phyloP scores from a whole-genome alignment of 805 yeast species.

The Millerozyma acaciae region DNA sequence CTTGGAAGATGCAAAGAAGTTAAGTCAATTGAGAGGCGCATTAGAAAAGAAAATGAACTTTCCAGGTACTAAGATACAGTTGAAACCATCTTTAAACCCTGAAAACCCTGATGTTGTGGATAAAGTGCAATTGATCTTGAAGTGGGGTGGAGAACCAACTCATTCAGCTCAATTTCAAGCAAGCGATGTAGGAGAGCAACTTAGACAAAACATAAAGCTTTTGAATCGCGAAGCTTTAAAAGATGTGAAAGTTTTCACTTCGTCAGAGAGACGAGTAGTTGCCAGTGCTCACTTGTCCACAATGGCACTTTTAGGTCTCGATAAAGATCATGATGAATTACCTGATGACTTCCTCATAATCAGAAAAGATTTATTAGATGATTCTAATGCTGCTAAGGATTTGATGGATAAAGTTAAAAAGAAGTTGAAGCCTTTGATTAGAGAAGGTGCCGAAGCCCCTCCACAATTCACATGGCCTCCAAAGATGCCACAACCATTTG shows the following conservation, averaged over 20 bases:
- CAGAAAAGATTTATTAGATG: slow-evolving; percentile 88
- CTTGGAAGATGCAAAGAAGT: slow-evolving; percentile 76
- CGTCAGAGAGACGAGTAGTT: slow-evolving; percentile 92
- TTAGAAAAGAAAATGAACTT: slow-evolving; percentile 82
- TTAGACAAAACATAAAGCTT: slow-evolving; percentile 85
- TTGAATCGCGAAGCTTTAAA: slow-evolving; percentile 80
- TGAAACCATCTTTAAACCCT: slow-evolving; percentile 76
- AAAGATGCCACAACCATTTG: slow-evolving; percentile 95
- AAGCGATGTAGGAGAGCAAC: slow-evolving; percentile 90
- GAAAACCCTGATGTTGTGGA: slow-evolving; percentile 69
- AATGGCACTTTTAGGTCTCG: slow-evolving; percentile 66
- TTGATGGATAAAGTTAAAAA: slow-evolving; percentile 97
- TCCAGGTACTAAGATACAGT: slow-evolving; percentile 95
- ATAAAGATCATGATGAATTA: slow-evolving; percentile 43
- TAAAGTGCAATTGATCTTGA: slow-evolving; percentile 90
- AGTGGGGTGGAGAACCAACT: slow-evolving; percentile 99
- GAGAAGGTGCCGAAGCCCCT: slow-evolving; percentile 97
- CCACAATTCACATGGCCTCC: slow-evolving; percentile 99
- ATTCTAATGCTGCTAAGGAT: slow-evolving; percentile 96
- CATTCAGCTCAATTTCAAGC: slow-evolving; percentile 96
- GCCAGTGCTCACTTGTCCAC: slow-evolving; percentile 90
- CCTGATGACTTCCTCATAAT: slow-evolving; percentile 78
- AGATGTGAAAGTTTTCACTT: slow-evolving; percentile 81
- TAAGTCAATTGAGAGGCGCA: slow-evolving; percentile 73
- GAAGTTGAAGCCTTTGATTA: slow-evolving; percentile 85